Base-by-base conservation (phyloP, 768 basidiomycete genomes). In the Lactarius sp. region DNA sequence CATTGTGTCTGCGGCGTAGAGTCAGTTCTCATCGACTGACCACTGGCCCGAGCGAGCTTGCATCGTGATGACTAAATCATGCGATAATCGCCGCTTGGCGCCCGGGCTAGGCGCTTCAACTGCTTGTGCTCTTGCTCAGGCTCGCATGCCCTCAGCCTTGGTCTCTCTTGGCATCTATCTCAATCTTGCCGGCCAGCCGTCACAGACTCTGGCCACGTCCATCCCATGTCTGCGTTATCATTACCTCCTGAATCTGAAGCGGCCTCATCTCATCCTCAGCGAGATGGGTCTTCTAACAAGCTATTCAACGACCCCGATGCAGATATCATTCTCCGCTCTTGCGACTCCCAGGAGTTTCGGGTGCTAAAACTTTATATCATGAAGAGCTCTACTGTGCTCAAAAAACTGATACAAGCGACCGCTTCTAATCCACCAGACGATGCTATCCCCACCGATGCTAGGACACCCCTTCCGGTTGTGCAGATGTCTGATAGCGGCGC, bases 231-330 rank as follows among this genome's bases (percentile, higher is more conserved):
- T 6, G 14, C 53, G 31, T 6, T 8, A 13, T 6, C 53, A 41
- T 6, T 8, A 13, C 5, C 53, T 14, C 36, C 6, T 34, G 8
- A 34, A 18, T 3, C 20, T 13, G 52, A 37, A 20, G 34, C 7
- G 18, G 4, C 7, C 20, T 55, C 31, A 51, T 12, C n/a, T 50
- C 49, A 31, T 27, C 10, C 50, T 52, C 18, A 42, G 0, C 18
- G 6, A 13, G 51, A 34, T 20, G 14, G 5, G 6, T 7, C 14
- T 4, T 2, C 31, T 6, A 52, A 14, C 18, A 18, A 14, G 14
- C 47, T 55, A 1, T 60, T 60, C 39, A 53, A 64, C 20, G 47
- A 65, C 7, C 42, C 16, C 42, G 42, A 44, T 12, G 14, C 42
- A 44, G 16, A 18, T 44, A 44, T 44, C 42, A 44, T 44, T 44